Conservation (phyloP, 2,329 filamentous ascomycete genomes). For the Trichoderma guizhouense region DNA sequence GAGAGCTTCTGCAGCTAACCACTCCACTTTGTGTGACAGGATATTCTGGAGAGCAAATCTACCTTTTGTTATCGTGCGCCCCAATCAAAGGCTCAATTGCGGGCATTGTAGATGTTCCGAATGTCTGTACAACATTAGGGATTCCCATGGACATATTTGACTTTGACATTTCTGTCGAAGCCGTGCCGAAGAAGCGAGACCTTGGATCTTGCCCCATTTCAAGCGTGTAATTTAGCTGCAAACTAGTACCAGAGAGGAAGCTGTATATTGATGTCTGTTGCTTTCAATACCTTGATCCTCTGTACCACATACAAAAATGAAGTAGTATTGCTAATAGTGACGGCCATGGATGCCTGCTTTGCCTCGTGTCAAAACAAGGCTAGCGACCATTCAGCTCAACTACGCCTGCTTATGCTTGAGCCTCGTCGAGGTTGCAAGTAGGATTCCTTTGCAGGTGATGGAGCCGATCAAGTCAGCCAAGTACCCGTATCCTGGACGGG, state of each 20-base stretch:
- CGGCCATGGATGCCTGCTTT: background rate
- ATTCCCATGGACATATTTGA: conserved; percentile 93
- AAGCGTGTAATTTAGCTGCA: background rate
- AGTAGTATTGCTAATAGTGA: background rate
- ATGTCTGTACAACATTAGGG: conserved; percentile 84
- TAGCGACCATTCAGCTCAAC: background rate
- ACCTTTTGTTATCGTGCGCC: conserved; percentile 79
- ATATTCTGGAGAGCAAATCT: conserved; percentile 72
- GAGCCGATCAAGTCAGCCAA: background rate
- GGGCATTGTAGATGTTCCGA: conserved; percentile 86
- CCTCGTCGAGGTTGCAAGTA: background rate
- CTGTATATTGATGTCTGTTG: background rate
- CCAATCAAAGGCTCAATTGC: conserved; percentile 86
- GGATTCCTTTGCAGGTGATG: background rate
- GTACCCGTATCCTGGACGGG: background rate
- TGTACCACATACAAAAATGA: background rate
- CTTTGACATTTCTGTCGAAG: conserved; percentile 68
- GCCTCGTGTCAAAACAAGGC: background rate
- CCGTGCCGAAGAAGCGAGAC: conserved; percentile 23
- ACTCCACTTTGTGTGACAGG: conserved; percentile 40
- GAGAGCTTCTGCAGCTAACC: background rate
- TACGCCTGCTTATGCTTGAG: background rate
- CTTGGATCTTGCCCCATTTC: conserved; percentile 24
- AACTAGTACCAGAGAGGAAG: background rate
- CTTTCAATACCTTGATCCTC: background rate